Percentiles rank a stretch among this genome's conserved stretches.
These are phyloP conservation scores for Tuber borchii DNA, from an alignment of 495 filamentous ascomycete species.

Conservation along the genomic window DNA sequence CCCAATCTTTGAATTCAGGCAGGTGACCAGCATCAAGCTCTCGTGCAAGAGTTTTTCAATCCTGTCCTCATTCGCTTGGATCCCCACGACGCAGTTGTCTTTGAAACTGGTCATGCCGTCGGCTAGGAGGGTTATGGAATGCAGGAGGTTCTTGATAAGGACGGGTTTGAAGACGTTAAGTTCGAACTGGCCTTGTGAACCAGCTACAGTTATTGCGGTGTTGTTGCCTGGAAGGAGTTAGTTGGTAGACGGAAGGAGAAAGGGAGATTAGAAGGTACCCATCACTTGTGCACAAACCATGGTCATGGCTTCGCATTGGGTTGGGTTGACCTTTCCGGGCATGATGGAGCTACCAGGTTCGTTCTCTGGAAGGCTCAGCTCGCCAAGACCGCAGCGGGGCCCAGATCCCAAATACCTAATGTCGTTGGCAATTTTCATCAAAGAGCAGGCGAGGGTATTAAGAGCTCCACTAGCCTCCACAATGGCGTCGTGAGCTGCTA, in stretches of 20 bases:
- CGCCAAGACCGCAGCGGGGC: constrained; percentile 89
- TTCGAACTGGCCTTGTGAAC: constrained; percentile 97
- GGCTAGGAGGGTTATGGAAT: constrained; percentile 75
- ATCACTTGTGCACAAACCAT: constrained; percentile 98
- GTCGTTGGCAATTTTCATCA: constrained; percentile 98
- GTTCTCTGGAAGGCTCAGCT: constrained; percentile 90
- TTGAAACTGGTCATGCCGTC: constrained; percentile 94
- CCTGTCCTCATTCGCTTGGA: constrained; percentile 86
- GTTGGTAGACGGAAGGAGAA: constrained; percentile 3
- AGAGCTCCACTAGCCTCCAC: constrained; percentile 88
- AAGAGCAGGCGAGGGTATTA: constrained; percentile 84
- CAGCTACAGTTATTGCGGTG: constrained; percentile 79
- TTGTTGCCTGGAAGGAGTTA: constrained; percentile 55
- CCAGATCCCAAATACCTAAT: constrained; percentile 94
- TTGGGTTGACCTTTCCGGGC: constrained; percentile 99
- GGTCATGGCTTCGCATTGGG: constrained; percentile 93
- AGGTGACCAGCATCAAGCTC: constrained; percentile 96
- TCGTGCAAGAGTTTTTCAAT: constrained; percentile 85
- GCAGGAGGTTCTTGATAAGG: constrained; percentile 87
- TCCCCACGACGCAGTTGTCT: constrained; percentile 79
- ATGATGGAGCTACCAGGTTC: constrained; percentile 96
- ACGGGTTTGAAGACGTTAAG: constrained; percentile 99
- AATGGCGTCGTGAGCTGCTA: constrained; percentile 94
- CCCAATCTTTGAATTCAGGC: constrained; percentile 95
- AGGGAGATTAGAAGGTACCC: constrained; percentile 47